A percentile compares a stretch with the other conserved stretches of the same genome.
Evolutionary conservation across 2,329 filamentous ascomycete species (phyloP).

Genomic region (Alternaria novae-zelandiae): DNA sequence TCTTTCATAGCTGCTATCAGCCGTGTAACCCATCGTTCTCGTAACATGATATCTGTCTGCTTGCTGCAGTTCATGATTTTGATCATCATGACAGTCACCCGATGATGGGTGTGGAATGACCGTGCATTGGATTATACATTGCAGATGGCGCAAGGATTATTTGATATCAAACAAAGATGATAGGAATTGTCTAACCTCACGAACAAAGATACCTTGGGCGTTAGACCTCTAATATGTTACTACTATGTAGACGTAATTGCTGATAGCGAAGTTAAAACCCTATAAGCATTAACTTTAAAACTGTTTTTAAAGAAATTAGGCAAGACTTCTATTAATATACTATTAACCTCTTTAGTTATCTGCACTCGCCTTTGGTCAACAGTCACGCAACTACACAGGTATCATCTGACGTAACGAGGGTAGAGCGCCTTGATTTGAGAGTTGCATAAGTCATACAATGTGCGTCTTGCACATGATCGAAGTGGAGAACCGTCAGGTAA

Average conservation of each 20-base stretch:
- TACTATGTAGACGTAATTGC: not conserved
- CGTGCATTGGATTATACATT: not conserved
- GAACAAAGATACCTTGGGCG: not conserved
- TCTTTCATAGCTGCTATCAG: not conserved
- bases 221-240: not conserved
- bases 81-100: not conserved
- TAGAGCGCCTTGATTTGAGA: conserved; percentile 29
- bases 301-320: not conserved
- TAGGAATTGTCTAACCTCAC: not conserved
- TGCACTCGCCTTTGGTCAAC: not conserved
- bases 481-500: conserved; percentile 21
- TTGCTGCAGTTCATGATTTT: not conserved
- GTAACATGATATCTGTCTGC: not conserved
- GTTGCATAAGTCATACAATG: conserved; percentile 27
- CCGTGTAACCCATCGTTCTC: not conserved
- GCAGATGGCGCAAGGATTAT: not conserved
- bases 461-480: conserved; percentile 22
- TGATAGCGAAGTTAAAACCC: not conserved
- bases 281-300: fast-evolving
- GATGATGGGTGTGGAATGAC: fast-evolving
- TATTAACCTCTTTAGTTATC: not conserved
- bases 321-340: not conserved
- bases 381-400: not conserved
- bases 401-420: not conserved
- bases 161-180: not conserved